Evolutionary conservation across 495 filamentous ascomycete genomes (phyloP), one percentile per base, ranked within the genome.

Genomic region (Friedmanniomyces endolithicus): DNA sequence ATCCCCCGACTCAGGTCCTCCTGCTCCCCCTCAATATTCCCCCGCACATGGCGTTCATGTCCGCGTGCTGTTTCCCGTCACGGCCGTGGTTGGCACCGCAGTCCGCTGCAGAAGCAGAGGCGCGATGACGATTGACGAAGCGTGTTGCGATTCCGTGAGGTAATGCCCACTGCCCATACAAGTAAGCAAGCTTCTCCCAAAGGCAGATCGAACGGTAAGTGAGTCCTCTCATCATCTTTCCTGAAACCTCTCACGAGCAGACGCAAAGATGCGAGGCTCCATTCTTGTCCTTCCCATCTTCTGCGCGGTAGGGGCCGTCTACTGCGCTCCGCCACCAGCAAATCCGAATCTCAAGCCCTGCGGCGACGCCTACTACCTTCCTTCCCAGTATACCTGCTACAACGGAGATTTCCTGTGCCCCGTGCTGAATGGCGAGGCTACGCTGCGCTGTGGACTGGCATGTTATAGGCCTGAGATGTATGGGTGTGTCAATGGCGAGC

Each of bases 331-430:
- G 3, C 33, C 49, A 12, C 49, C 49, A 2, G 49, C 35, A 4
- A 29, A 54, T 24, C 23, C 37, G n/a, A 54, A 34, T n/a, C 56
- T 71, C 19, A 46, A 68, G 46, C 56, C 61, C 0, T 72, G 71
- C 50, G 71, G 70, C n/a, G 59, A 54, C 19, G 64, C 67, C 16
- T 69, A 58, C 58, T 72, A 72, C 50, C 64, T 52, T 0, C 62
- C 70, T 24, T 63, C 67, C 2, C 53, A 74, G 69, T 70, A 74
- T 50, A 73, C 71, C n/a, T 74, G 72, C 52, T 73, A 72, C 46
- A 60, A 67, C 48, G 48, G 52, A 6, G 52, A 68, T 33, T 73
- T 73, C 27, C 63, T 74, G 23, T 74, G 47, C 39, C 72, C 72
- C 2, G 62, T 74, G 11, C 23, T 67, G 17, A 55, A 69, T 44